Evolutionary conservation across 1,284 basidiomycete species (phyloP).

Genomic region (Neolentinus lepideus): DNA sequence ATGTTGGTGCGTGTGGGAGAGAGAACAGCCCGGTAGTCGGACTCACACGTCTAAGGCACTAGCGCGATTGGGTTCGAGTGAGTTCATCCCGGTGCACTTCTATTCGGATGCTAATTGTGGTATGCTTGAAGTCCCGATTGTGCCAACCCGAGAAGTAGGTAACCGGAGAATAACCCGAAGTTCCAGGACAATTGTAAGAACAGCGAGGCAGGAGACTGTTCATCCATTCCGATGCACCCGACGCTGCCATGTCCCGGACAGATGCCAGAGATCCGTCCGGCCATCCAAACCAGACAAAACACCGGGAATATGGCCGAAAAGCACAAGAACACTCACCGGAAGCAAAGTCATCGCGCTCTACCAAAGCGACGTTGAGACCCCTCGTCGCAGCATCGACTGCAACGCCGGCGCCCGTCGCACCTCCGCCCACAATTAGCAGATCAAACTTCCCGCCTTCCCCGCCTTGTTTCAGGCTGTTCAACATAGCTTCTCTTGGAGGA

Average conservation of each 20-base stretch:
- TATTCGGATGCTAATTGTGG: neutral
- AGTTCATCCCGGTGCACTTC: neutral
- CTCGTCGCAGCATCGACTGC: slow-evolving; percentile 92
- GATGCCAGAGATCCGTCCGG: neutral
- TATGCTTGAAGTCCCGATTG: no score
- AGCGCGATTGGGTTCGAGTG: neutral
- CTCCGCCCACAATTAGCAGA: slow-evolving; percentile 85
- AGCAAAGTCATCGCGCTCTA: slow-evolving; percentile 91
- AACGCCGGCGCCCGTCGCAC: slow-evolving; percentile 92
- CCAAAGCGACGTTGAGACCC: slow-evolving; percentile 88
- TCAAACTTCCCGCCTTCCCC: slow-evolving; percentile 53
- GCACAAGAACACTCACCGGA: slow-evolving; percentile 46
- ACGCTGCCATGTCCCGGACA: neutral
- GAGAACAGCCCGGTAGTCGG: neutral
- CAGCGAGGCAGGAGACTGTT: neutral
- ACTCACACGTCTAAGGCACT: neutral
- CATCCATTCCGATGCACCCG: neutral
- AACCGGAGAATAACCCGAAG: no score
- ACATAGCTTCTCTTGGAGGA: slow-evolving; percentile 57
- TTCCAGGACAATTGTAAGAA: neutral
- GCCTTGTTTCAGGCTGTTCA: slow-evolving; percentile 45
- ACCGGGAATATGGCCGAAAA: neutral
- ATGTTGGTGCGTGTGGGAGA: neutral
- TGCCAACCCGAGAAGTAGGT: no score
- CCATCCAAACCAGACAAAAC: neutral